Percentiles rank a stretch among this genome's conserved stretches.
Evolutionary conservation across 2,329 filamentous ascomycete genomes (phyloP).

Genomic region (Daldinia sp.): DNA sequence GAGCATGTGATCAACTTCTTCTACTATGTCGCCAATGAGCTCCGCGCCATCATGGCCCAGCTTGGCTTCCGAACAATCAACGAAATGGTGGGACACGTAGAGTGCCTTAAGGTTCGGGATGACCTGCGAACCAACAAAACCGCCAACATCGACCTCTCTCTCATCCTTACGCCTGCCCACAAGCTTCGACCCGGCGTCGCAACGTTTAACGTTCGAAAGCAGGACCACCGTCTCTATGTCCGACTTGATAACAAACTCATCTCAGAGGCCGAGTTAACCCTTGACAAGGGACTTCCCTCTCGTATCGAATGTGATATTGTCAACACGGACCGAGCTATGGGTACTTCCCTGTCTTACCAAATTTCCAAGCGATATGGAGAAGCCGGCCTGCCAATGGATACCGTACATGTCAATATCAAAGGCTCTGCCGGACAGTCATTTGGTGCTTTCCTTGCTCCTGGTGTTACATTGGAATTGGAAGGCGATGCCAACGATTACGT

Average conservation of each 20-base stretch:
- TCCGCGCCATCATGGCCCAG: slow-evolving; percentile 96
- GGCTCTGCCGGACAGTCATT: slow-evolving; percentile 97
- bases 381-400: slow-evolving; percentile 88
- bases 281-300: slow-evolving; percentile 93
- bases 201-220: slow-evolving; percentile 97
- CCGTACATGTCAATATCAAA: slow-evolving; percentile 95
- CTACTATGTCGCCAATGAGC: slow-evolving; percentile 96
- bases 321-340: slow-evolving; percentile 95
- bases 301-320: slow-evolving; percentile 96
- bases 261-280: slow-evolving; percentile 90
- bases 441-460: slow-evolving; percentile 91
- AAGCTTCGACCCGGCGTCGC: slow-evolving; percentile 93
- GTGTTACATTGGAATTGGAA: slow-evolving; percentile 94
- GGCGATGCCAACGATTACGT: slow-evolving; percentile 98
- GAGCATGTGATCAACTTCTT: slow-evolving; percentile 99
- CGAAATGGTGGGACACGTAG: slow-evolving; percentile 95
- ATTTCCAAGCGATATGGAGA: slow-evolving; percentile 94
- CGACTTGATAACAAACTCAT: slow-evolving; percentile 98
- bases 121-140: slow-evolving; percentile 91
- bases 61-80: slow-evolving; percentile 95
- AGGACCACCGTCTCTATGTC: slow-evolving; percentile 93
- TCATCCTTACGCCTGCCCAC: slow-evolving; percentile 95
- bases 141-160: slow-evolving; percentile 89
- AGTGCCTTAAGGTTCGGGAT: slow-evolving; percentile 86
- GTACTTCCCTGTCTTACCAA: slow-evolving; percentile 94